Percentiles rank a stretch among this genome's conserved stretches.
phyloP scores from a whole-genome alignment of 2,329 filamentous ascomycete species.

The Botrytis deweyae region DNA sequence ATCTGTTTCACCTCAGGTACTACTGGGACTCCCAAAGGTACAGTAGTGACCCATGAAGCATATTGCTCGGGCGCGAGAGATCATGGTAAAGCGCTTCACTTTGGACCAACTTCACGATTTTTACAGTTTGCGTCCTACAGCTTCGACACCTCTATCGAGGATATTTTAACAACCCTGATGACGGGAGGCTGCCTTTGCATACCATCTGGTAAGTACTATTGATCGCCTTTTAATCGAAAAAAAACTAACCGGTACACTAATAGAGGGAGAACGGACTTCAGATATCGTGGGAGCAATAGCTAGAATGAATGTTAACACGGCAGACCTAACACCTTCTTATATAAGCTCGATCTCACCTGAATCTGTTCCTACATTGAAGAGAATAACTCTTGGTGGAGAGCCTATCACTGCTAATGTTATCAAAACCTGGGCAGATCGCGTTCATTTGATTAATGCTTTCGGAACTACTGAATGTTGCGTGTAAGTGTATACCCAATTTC shows the following conservation, averaged over 20 bases:
- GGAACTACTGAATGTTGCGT: constrained; percentile 24
- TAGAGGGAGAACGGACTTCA: constrained; percentile 31
- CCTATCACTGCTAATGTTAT: constrained; percentile 21
- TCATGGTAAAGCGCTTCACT: constrained; percentile 35
- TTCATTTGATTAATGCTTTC: constrained; percentile 26
- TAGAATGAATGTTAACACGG: constrained; percentile 30
- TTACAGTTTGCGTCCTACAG: constrained; percentile 29
- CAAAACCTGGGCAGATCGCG: constrained; percentile 20
- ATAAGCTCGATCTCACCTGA: constrained; percentile 8
- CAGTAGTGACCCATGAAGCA: constrained; percentile 9
- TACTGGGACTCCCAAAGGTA: constrained; percentile 45
- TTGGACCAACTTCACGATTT: constrained; percentile 25
- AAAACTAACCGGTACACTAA: not conserved
- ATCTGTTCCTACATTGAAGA: constrained; percentile 16
- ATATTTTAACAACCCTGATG: constrained; percentile 29
- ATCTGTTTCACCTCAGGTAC: constrained; percentile 48
- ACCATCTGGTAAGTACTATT: constrained; percentile 22
- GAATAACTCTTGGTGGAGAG: constrained; percentile 22
- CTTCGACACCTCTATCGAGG: constrained; percentile 29
- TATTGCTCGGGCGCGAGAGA: constrained; percentile 28
- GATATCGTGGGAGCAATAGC: constrained; percentile 39
- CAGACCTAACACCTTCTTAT: constrained; percentile 32
- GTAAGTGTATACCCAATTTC: constrained; percentile 2
- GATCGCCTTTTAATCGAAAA: not conserved
- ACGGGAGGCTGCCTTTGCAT: constrained; percentile 31